A percentile compares a stretch with the other conserved stretches of the same genome.
phyloP scores from a whole-genome alignment of 176 grass and related monocot species.

The Oryza meridionalis region DNA sequence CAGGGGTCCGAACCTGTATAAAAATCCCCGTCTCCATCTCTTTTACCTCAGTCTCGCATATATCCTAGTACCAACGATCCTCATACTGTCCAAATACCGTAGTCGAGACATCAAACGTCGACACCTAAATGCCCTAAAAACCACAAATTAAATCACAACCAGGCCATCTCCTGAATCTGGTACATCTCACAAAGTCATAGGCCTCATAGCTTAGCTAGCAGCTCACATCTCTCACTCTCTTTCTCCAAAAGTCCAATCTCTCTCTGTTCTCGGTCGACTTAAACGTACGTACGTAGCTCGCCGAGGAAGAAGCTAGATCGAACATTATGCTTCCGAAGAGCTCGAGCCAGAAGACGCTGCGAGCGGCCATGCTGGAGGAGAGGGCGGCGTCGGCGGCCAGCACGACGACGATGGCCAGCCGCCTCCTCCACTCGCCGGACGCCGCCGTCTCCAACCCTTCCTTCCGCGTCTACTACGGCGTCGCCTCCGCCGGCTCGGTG shows the following conservation, averaged over 20 bases:
- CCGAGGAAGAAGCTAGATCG: slow-evolving; percentile 16
- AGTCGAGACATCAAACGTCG: no score
- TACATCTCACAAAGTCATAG: neutral
- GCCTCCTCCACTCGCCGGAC: slow-evolving; percentile 41
- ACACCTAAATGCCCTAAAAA: no score
- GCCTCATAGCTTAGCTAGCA: neutral
- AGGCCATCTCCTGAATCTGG: neutral
- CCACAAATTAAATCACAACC: neutral
- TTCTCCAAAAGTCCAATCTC: neutral
- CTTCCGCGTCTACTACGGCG: slow-evolving; percentile 64
- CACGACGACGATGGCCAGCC: slow-evolving; percentile 7
- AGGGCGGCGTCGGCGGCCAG: neutral
- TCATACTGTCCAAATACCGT: no score
- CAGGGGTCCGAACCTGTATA: no score
- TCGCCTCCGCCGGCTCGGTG: slow-evolving; percentile 59
- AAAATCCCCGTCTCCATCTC: no score
- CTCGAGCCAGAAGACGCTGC: slow-evolving; percentile 52
- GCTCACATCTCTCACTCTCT: neutral
- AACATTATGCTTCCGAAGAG: slow-evolving; percentile 48
- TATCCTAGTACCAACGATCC: no score
- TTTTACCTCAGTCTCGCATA: no score
- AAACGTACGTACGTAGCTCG: neutral
- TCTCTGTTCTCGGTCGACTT: neutral
- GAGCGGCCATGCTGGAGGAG: slow-evolving; percentile 41
- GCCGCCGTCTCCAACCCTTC: slow-evolving; percentile 53